phyloP scores from a whole-genome alignment of 169 alveolate species.

The Nephromyces sp. region DNA sequence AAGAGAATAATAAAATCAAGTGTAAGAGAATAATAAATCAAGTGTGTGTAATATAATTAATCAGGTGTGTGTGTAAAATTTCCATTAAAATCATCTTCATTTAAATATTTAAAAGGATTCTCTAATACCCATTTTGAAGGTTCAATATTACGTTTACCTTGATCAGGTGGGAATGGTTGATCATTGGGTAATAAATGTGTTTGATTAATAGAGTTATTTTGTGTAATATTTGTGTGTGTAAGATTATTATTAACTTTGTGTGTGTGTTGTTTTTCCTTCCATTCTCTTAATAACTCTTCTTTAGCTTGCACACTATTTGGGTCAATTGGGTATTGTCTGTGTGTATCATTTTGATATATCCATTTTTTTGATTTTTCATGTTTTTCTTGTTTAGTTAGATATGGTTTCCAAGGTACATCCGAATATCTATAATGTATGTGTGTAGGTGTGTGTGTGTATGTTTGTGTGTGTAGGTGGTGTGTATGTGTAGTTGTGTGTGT shows the following conservation, averaged over 20 bases:
- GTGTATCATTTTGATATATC: conserved; percentile 62
- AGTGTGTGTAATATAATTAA: too few relatives aligned
- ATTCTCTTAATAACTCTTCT: not conserved
- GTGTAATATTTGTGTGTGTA: too few relatives aligned
- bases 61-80: too few relatives aligned
- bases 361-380: conserved; percentile 46
- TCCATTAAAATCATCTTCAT: not conserved
- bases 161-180: not conserved
- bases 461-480: too few relatives aligned
- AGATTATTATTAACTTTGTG: not conserved
- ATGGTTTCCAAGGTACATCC: conserved; percentile 74
- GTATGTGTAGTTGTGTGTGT: too few relatives aligned
- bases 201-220: not conserved
- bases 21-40: too few relatives aligned
- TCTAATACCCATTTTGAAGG: not conserved
- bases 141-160: not conserved
- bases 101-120: not conserved
- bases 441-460: too few relatives aligned
- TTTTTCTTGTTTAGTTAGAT: conserved; percentile 50
- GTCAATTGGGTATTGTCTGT: conserved; percentile 51
- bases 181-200: not conserved
- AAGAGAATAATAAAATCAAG: too few relatives aligned
- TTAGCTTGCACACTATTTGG: not conserved
- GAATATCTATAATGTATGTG: conserved; percentile 40
- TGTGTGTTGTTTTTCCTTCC: not conserved